These are phyloP conservation scores for Lactarius tabidus DNA, from an alignment of 768 basidiomycete genomes.

Conservation along the genomic window DNA sequence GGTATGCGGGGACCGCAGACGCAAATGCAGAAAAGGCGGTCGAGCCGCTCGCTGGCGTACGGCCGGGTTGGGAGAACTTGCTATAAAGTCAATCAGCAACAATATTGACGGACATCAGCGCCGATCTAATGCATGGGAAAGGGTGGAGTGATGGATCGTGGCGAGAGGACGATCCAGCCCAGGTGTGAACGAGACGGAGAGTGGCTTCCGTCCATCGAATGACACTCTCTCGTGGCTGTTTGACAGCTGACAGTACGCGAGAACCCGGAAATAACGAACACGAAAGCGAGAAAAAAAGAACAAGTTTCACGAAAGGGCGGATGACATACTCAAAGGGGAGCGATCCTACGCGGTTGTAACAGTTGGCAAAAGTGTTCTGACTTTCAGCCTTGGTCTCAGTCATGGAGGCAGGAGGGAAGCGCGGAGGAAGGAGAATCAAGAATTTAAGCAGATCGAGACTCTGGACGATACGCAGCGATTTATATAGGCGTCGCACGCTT, in stretches of 20 bases:
- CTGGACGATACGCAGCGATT: slow-evolving; percentile 19
- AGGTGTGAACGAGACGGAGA: not conserved
- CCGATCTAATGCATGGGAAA: slow-evolving; percentile 22
- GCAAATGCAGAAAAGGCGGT: slow-evolving; percentile 19
- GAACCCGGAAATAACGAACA: not conserved
- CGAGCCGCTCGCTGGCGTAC: slow-evolving; percentile 11
- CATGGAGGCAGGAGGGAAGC: slow-evolving; percentile 26
- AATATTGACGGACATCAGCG: slow-evolving; percentile 20
- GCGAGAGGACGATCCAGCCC: slow-evolving; percentile 20
- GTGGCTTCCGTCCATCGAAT: slow-evolving; percentile 15
- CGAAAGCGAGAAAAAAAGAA: not conserved
- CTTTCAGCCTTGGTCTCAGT: slow-evolving; percentile 21
- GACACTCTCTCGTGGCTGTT: slow-evolving; percentile 22
- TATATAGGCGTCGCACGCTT: slow-evolving; percentile 22
- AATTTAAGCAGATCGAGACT: slow-evolving; percentile 23
- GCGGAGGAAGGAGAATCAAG: slow-evolving; percentile 25
- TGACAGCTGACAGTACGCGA: slow-evolving; percentile 22
- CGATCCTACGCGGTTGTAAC: slow-evolving; percentile 17
- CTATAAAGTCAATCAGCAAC: slow-evolving; percentile 27
- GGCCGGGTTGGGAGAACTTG: slow-evolving; percentile 22
- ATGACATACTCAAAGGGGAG: slow-evolving; percentile 22
- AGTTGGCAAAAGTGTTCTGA: slow-evolving; percentile 11
- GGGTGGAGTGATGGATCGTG: slow-evolving; percentile 17
- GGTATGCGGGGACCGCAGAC: slow-evolving; percentile 15
- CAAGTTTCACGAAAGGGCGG: not conserved